Evolutionary conservation across 2,329 filamentous ascomycete species (phyloP), one percentile per base, ranked within the genome.

Genomic region (Fusarium secorum): DNA sequence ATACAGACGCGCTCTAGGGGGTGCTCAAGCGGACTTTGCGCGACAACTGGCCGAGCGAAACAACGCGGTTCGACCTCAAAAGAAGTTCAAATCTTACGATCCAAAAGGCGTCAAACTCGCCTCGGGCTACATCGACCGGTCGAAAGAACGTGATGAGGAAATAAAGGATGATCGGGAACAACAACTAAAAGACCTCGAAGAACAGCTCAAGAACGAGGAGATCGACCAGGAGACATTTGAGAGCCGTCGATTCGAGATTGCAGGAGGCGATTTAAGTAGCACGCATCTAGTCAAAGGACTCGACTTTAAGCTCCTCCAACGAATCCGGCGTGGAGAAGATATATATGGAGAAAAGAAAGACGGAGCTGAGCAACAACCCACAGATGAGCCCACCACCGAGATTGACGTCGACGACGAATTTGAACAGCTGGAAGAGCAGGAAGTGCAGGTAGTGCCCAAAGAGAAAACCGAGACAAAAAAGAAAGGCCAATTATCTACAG

Each of bases 281-380:
- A 97, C 94, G 18, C 94, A 97, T 84, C 82, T 98, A 71, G 91
- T 98, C 51, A 98, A 98, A 78, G 96, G 96, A 0, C 82, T 99
- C 53, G 96, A 99, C 81, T 92, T 94, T 78, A 92, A 92, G 79
- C 83, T 98, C 17, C 83, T 95, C 32, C 88, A 92, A 79, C 86
- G 90, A 72, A 86, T 92, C 65, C 87, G 87, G 66, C 87, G 86
- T 60, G 93, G 92, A 42, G 92, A 94, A 78, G 83, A 95, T 79
- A 86, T 93, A 3, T 86, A 85, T 71, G 79, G 76, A n/a, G 80
- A 82, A 11, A 77, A 75, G 13, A 74, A 78, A 33, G 69, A 76
- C 5, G 61, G 74, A 28, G 64, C 73, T 3, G 73, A 74, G 6
- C 70, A 79, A 14, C 76, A 81, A 11, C 76, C 78, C 3, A 78